These are phyloP conservation scores for Sporothrix phasma DNA, from an alignment of 2,329 filamentous ascomycete genomes.

Conservation along the genomic window DNA sequence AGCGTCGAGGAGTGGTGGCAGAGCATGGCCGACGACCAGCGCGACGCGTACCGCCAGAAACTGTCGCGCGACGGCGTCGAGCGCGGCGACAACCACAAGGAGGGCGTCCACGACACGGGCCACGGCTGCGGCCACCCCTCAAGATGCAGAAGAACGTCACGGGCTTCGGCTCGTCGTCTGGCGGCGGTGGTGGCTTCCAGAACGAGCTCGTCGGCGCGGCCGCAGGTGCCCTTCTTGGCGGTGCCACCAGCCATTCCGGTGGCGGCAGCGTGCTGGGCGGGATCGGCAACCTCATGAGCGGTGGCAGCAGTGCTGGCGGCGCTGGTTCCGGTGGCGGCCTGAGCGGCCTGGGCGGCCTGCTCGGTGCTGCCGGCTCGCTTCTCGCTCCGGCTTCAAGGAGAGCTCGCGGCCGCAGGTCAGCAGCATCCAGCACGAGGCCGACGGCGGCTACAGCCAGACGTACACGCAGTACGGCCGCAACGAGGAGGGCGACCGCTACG, in stretches of 20 bases:
- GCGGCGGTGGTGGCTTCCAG: constrained; percentile 35
- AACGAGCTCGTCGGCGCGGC: constrained; percentile 48
- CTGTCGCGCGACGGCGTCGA: constrained; percentile 70
- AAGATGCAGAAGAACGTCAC: constrained; percentile 58
- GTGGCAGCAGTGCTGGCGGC: not conserved
- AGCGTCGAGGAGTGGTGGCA: constrained; percentile 78
- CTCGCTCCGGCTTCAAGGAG: constrained; percentile 39
- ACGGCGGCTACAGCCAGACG: constrained; percentile 52
- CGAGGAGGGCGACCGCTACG: constrained; percentile 40
- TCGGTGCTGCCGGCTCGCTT: constrained; percentile 59
- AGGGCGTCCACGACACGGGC: constrained; percentile 71
- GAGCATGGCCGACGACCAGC: constrained; percentile 50
- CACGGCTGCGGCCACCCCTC: constrained; percentile 75
- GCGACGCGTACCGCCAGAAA: constrained; percentile 60
- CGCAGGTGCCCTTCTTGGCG: constrained; percentile 43
- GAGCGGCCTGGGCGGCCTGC: constrained; percentile 48
- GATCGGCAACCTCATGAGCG: not conserved
- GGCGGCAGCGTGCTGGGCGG: constrained; percentile 36
- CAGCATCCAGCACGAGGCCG: constrained; percentile 37
- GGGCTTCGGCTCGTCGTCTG: constrained; percentile 22
- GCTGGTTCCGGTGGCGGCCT: not conserved
- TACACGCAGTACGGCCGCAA: constrained; percentile 52
- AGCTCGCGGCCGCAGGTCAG: constrained; percentile 39
- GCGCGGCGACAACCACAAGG: constrained; percentile 73
- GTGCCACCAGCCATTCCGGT: constrained; percentile 24